phyloP scores from a whole-genome alignment of 805 yeast genomes.

The Hanseniaspora lindneri region DNA sequence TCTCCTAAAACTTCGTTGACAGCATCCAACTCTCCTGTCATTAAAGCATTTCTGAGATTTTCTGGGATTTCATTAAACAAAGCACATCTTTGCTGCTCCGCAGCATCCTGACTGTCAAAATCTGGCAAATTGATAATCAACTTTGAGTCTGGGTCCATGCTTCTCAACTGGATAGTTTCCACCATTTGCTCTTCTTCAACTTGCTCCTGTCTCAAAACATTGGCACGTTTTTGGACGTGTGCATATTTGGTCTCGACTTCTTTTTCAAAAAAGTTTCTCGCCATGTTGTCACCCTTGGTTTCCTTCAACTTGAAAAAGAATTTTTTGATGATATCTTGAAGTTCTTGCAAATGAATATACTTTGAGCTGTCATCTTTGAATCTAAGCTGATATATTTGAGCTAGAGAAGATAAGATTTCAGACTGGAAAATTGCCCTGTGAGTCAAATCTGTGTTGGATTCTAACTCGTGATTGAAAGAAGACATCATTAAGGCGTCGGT shows the following conservation, averaged over 20 bases:
- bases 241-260: slow-evolving; percentile 63
- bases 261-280: slow-evolving; percentile 52
- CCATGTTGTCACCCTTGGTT: slow-evolving; percentile 37
- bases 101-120: slow-evolving; percentile 39
- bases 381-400: slow-evolving; percentile 31
- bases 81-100: slow-evolving; percentile 36
- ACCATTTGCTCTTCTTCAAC: slow-evolving; percentile 38
- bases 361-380: slow-evolving; percentile 23
- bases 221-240: slow-evolving; percentile 69
- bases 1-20: slow-evolving; percentile 73
- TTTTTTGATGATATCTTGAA: slow-evolving; percentile 42
- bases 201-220: slow-evolving; percentile 47
- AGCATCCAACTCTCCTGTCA: slow-evolving; percentile 56
- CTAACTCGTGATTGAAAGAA: slow-evolving; percentile 73
- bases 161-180: slow-evolving; percentile 74
- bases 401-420: slow-evolving; percentile 61
- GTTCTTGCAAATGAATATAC: slow-evolving; percentile 26
- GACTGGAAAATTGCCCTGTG: slow-evolving; percentile 69
- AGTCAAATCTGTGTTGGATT: slow-evolving; percentile 43
- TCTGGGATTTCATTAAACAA: slow-evolving; percentile 47
- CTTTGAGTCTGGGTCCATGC: slow-evolving; percentile 73
- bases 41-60: slow-evolving; percentile 64
- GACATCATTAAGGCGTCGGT: slow-evolving; percentile 88
- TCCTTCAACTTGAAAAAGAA: slow-evolving; percentile 52
- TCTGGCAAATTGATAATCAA: slow-evolving; percentile 60